A percentile compares a stretch with the other conserved stretches of the same genome.
These are phyloP conservation scores for Trypanosomatidae sp. DNA, from an alignment of 208 protist species.

Conservation along the genomic window DNA sequence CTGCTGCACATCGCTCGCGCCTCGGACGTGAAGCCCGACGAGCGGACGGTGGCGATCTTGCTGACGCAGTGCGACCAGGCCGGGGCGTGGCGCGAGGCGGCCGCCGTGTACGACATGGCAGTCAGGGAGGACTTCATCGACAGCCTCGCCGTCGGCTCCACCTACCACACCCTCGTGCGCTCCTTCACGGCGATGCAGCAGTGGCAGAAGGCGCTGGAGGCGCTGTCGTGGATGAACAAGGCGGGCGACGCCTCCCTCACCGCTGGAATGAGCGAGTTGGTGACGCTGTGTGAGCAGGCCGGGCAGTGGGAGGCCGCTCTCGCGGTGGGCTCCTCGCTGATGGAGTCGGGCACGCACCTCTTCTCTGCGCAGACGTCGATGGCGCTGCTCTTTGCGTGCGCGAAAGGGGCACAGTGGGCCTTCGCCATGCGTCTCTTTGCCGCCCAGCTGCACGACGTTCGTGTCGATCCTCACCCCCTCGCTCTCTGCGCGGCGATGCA, in stretches of 20 bases:
- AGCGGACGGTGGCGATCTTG: slow-evolving; percentile 51
- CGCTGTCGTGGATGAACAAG: slow-evolving; percentile 86
- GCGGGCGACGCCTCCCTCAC: slow-evolving; percentile 68
- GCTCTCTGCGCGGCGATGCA: slow-evolving; percentile 69
- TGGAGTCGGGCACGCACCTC: slow-evolving; percentile 42
- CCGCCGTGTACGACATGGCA: slow-evolving; percentile 72
- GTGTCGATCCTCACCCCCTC: slow-evolving; percentile 61
- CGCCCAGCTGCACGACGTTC: slow-evolving; percentile 54
- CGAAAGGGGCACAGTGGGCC: slow-evolving; percentile 60
- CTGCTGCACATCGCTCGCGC: slow-evolving; percentile 61
- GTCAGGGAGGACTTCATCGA: slow-evolving; percentile 65
- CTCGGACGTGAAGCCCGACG: slow-evolving; percentile 59
- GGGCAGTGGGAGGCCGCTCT: slow-evolving; percentile 83
- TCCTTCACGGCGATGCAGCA: slow-evolving; percentile 67
- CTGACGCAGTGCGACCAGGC: slow-evolving; percentile 68
- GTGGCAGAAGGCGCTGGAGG: slow-evolving; percentile 84
- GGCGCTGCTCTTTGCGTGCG: slow-evolving; percentile 67
- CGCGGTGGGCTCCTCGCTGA: slow-evolving; percentile 48
- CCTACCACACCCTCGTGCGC: slow-evolving; percentile 73
- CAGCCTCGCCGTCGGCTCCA: slow-evolving; percentile 46
- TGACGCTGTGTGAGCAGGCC: slow-evolving; percentile 79
- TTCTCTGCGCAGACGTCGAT: slow-evolving; percentile 52
- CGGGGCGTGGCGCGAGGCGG: slow-evolving; percentile 68
- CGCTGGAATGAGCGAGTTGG: slow-evolving; percentile 63
- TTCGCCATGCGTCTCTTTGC: slow-evolving; percentile 44